Percentiles rank a stretch among this genome's conserved stretches.
Evolutionary conservation across 2,329 filamentous ascomycete species (phyloP).

Genomic region (Sporothrix phasma): DNA sequence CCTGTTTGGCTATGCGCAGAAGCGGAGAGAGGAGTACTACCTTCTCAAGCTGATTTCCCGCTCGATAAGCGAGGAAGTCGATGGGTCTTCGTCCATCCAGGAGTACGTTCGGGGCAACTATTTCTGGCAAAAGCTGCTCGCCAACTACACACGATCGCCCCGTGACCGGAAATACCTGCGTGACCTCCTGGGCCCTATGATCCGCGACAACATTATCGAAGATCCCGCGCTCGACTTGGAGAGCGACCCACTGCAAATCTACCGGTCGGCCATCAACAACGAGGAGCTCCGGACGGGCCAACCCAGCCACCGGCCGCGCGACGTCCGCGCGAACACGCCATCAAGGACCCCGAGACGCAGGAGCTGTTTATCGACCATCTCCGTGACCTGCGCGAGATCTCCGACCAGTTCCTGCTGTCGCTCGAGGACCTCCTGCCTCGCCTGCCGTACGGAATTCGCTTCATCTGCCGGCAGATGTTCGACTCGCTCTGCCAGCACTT

Average conservation of each 20-base stretch:
- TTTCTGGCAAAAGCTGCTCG: constrained; percentile 83
- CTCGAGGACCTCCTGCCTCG: constrained; percentile 75
- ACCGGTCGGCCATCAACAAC: constrained; percentile 90
- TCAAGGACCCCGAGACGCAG: constrained; percentile 86
- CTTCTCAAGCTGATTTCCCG: constrained; percentile 77
- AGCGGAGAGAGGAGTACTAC: constrained; percentile 93
- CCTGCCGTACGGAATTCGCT: constrained; percentile 89
- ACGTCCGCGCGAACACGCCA: constrained; percentile 87
- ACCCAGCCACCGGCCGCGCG: constrained; percentile 68
- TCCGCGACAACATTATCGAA: constrained; percentile 87
- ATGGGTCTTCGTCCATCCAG: constrained; percentile 60
- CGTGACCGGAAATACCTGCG: constrained; percentile 86
- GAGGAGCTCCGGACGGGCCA: constrained; percentile 88
- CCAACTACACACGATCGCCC: constrained; percentile 82
- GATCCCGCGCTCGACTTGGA: constrained; percentile 86
- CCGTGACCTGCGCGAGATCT: constrained; percentile 87
- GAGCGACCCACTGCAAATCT: constrained; percentile 95
- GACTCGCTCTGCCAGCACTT: constrained; percentile 69
- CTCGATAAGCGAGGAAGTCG: constrained; percentile 78
- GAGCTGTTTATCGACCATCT: constrained; percentile 90
- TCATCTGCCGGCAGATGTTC: constrained; percentile 77
- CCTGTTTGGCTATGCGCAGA: constrained; percentile 93
- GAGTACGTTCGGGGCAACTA: constrained; percentile 85
- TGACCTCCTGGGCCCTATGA: constrained; percentile 72
- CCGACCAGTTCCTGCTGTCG: constrained; percentile 75